Percentiles rank a stretch among this genome's conserved stretches.
phyloP scores from a whole-genome alignment of 2,329 filamentous ascomycete species.

The Daldinia sp. region DNA sequence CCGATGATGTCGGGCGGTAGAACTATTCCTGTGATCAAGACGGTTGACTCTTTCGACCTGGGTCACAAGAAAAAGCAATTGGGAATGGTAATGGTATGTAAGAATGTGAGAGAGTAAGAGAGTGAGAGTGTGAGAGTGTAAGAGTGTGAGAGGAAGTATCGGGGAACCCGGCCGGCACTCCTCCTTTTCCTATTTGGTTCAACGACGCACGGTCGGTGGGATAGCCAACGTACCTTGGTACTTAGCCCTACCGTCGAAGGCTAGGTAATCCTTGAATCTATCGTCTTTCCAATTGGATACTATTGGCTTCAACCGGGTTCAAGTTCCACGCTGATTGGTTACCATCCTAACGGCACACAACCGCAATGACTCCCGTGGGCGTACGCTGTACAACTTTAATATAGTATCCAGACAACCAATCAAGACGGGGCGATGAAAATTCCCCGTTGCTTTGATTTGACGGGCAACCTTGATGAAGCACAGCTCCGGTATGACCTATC shows the following conservation, averaged over 20 bases:
- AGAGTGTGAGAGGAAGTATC: neutral
- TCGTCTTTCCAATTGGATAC: conserved; percentile 12
- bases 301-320: neutral
- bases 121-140: conserved; percentile 14
- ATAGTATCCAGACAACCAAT: conserved; percentile 11
- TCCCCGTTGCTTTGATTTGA: conserved; percentile 8
- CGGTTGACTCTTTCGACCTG: conserved; percentile 3
- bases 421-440: neutral
- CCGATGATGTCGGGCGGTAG: conserved; percentile 13
- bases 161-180: conserved; percentile 15
- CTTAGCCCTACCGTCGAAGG: conserved; percentile 17
- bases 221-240: conserved; percentile 14
- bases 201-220: conserved; percentile 5
- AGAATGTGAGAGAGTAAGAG: neutral
- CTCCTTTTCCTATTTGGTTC: conserved; percentile 5
- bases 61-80: no score
- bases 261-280: conserved; percentile 8
- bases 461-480: conserved; percentile 5
- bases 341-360: conserved; percentile 25
- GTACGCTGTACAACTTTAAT: conserved; percentile 23
- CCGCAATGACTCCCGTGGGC: conserved; percentile 1
- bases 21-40: conserved; percentile 23
- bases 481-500: conserved; percentile 3
- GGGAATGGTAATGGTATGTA: no score
- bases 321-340: conserved; percentile 25